phyloP scores from a whole-genome alignment of 1,284 basidiomycete species.

The Nidula niveotomentosa region DNA sequence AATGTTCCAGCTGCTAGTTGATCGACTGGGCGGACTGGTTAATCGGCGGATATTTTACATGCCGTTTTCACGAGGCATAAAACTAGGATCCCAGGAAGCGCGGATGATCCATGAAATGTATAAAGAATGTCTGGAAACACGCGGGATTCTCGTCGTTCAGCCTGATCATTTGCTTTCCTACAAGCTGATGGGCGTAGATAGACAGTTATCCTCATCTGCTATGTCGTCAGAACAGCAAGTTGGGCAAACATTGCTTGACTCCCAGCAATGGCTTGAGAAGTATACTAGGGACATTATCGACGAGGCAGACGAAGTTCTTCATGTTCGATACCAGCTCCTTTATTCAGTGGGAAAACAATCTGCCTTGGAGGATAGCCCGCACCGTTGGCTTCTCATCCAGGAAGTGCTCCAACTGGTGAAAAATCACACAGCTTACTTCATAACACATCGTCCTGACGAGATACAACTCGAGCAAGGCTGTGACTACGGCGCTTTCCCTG shows the following conservation, averaged over 20 bases:
- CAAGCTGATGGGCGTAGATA: constrained; percentile 41
- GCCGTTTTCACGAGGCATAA: constrained; percentile 44
- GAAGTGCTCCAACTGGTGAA: constrained; percentile 30
- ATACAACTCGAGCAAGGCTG: constrained; percentile 16
- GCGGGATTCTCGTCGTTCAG: constrained; percentile 45
- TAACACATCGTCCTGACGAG: too few species aligned
- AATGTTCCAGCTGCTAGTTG: constrained; percentile 49
- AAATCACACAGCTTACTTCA: constrained; percentile 11
- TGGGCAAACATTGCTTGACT: constrained; percentile 11
- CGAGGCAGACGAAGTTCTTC: constrained; percentile 54
- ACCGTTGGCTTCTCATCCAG: constrained; percentile 46
- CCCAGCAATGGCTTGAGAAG: constrained; percentile 33
- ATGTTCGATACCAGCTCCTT: constrained; percentile 46
- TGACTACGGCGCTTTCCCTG: constrained; percentile 23
- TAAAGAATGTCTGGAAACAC: constrained; percentile 31
- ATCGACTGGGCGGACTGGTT: constrained; percentile 39
- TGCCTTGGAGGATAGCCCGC: constrained; percentile 39
- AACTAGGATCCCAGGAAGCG: constrained; percentile 15
- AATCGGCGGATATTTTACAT: constrained; percentile 48
- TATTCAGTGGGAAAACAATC: constrained; percentile 44
- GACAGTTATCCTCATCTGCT: neutral
- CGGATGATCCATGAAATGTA: constrained; percentile 26
- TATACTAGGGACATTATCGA: constrained; percentile 45
- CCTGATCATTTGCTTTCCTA: constrained; percentile 56
- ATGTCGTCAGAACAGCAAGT: constrained; percentile 1